Evolutionary conservation across 306 rosid genomes (phyloP).

Genomic region (Rosa lucieae): DNA sequence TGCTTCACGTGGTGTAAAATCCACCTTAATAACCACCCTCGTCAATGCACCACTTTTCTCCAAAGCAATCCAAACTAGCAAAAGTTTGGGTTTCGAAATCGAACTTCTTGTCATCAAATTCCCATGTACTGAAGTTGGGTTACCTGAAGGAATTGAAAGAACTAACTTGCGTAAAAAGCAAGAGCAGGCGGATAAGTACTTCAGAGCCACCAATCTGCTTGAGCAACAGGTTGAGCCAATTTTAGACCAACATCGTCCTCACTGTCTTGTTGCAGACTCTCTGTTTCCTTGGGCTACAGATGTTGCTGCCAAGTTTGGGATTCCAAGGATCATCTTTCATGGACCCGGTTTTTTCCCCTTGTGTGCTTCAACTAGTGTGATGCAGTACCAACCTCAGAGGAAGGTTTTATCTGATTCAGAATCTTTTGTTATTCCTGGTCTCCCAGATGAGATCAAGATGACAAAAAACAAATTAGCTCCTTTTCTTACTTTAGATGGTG

Average conservation of each 20-base stretch:
- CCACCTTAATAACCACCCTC: conserved; percentile 28
- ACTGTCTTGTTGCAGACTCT: not conserved
- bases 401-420: conserved; percentile 11
- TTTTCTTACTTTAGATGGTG: not conserved
- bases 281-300: conserved; percentile 14
- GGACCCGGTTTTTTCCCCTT: conserved; percentile 14
- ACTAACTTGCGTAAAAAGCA: not conserved
- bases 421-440: not conserved
- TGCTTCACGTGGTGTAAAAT: conserved; percentile 17
- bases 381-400: not conserved
- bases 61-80: conserved; percentile 8
- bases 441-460: conserved; percentile 8
- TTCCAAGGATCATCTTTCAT: conserved; percentile 13
- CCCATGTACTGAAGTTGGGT: conserved; percentile 22
- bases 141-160: conserved; percentile 42
- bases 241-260: not conserved
- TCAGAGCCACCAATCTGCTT: not conserved
- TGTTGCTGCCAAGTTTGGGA: conserved; percentile 18
- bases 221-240: not conserved
- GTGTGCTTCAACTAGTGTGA: not conserved
- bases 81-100: not conserved
- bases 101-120: conserved; percentile 3
- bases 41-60: not conserved
- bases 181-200: not conserved
- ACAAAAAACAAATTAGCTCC: not conserved